Evolutionary conservation across 1,139 yeast genomes (phyloP), one percentile per base, ranked within the genome.

Genomic region (Magnusiomyces suaveolens): DNA sequence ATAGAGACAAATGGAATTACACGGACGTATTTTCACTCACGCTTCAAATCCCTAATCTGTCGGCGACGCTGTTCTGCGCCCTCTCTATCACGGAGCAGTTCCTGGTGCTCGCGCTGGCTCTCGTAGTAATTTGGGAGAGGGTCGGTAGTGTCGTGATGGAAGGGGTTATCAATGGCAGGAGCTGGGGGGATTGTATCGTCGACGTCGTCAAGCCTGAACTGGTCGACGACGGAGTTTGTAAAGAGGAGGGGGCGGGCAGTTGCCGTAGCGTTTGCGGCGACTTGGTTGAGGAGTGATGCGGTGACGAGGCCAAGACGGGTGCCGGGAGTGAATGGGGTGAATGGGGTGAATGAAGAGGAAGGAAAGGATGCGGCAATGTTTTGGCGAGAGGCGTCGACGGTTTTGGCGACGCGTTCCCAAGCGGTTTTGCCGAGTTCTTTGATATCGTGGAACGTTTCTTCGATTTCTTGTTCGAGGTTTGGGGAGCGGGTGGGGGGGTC

Each of bases 121-220:
- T 55, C 59, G 25, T 55, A 57, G 38, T 57, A 57, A 48, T 57
- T 57, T 2, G 59, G 59, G 14, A 57, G 32, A 8, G 46, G n/a
- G 4, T 50, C 49, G 10, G 26, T 38, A 29, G 46, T 21, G 10
- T 32, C 38, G 10, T 50, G 52, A 16, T 46, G 51, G 1, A n/a
- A n/a, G n/a, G n/a, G n/a, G n/a, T n/a, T n/a, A n/a, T n/a, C 24
- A 47, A 12, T 48, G 50, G 3, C 46, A 18, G 12, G 46, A 23
- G n/a, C 46, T 21, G n/a, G n/a, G n/a, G n/a, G n/a, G n/a, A n/a
- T n/a, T n/a, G n/a, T n/a, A n/a, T n/a, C n/a, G n/a, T n/a, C n/a
- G n/a, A n/a, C n/a, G n/a, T n/a, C n/a, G n/a, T n/a, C n/a, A n/a
- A n/a, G n/a, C n/a, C n/a, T n/a, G n/a, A n/a, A n/a, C n/a, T n/a